Base-by-base conservation (phyloP, 345 rosid genomes). In the Garcia nutans region DNA sequence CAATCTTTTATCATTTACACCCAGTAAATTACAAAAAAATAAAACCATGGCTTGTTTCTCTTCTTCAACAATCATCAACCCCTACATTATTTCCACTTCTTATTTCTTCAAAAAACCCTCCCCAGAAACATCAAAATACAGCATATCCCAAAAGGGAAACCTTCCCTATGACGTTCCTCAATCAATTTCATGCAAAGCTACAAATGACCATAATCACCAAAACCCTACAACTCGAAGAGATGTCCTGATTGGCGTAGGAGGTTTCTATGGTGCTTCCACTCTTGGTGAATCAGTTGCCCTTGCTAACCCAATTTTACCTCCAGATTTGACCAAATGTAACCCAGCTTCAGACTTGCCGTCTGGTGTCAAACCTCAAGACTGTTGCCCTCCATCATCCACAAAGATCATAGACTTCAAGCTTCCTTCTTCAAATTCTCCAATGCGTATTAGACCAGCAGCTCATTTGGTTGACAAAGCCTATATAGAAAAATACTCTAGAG, bases 201-300 rank as follows among this genome's bases (percentile, higher is more conserved):
- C 54, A 52, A 67, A 65, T 37, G 56, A n/a, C n/a, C n/a, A 69
- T 62, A 28, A 44, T 56, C 44, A 31, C 22, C 58, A 70, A 54
- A 73, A 81, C 73, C 82, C 71, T 12, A 26, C 19, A 6, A 41
- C 74, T 19, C 79, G 92, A 80, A 85, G 94, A 68, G 85, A 90
- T 41, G 74, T 87, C 37, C 89, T 87, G 23, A 22, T 89, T 20
- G 88, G 89, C n/a, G 74, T 88, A 1, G 89, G 91, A 11, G 94
- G 90, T 19, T 77, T 90, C 1, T 87, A 79, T 28, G 86, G 88
- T 15, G 87, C 81, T 5, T 54, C 86, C 12, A 74, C 78, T 45
- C 60, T 86, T 8, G 64, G 58, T 17, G 79, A 82, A 2, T 82
- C 82, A 8, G n/a, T n/a, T n/a, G n/a, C n/a, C n/a, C 63, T 81